Evolutionary conservation across 2,329 filamentous ascomycete genomes (phyloP).

Genomic region (Colletotrichum sp.): DNA sequence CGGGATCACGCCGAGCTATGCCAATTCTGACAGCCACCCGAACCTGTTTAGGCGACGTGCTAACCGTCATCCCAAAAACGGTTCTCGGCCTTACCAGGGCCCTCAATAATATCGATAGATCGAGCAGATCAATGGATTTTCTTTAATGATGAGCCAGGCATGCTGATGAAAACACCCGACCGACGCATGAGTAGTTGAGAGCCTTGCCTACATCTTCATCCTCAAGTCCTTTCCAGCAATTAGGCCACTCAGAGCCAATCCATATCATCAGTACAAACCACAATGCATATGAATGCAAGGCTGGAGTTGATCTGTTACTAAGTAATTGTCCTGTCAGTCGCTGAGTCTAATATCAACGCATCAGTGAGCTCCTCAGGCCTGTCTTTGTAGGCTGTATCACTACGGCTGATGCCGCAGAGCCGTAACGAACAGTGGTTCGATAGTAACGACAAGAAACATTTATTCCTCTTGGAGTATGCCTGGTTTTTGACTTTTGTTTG

Average conservation of each 20-base stretch:
- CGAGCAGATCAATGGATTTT: background rate
- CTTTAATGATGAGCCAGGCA: background rate
- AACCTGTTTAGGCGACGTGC: background rate
- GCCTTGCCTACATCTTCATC: background rate
- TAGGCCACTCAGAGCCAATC: background rate
- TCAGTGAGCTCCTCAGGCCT: background rate
- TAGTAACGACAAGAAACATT: background rate
- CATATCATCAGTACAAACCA: background rate
- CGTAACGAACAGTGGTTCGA: background rate
- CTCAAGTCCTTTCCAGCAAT: background rate
- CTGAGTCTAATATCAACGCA: background rate
- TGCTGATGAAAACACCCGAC: background rate
- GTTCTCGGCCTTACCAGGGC: background rate
- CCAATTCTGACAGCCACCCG: background rate
- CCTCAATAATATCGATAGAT: background rate
- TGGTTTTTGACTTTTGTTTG: background rate
- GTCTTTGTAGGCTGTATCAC: background rate
- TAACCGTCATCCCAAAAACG: slow-evolving; percentile 1
- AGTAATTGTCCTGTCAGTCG: background rate
- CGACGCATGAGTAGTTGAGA: background rate
- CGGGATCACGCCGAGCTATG: background rate
- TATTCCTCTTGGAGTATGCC: background rate
- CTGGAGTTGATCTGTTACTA: background rate
- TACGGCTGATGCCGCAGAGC: background rate
- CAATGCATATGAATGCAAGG: background rate